Evolutionary conservation across 331 rosid genomes (phyloP), one percentile per base, ranked within the genome.

Genomic region (Erythrophleum ivorense): DNA sequence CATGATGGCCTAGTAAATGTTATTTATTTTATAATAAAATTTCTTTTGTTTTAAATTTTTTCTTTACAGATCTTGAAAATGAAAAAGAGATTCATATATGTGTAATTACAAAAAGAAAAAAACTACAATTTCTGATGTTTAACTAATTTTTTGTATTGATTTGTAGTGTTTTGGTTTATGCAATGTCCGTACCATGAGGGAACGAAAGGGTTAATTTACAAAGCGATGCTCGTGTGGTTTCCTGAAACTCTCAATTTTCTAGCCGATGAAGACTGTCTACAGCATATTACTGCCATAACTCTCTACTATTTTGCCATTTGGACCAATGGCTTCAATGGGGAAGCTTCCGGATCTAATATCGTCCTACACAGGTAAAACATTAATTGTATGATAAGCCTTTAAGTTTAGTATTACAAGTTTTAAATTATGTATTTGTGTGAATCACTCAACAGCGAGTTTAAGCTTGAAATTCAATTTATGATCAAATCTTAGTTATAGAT

Each of bases 281-380:
- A 38, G 31, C 9, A 57, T 66, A 40, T 66, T 46, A 18, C 50
- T 2, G 18, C 73, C 3, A 9, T 40, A 41, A n/a, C 57, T 15
- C n/a, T n/a, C 73, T 29, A 84, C 40, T 48, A 71, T 63, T 78
- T 74, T 78, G 29, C 52, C 11, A 59, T 43, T 75, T 29, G 58
- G 43, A 58, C 73, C 9, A 62, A 38, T 16, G 2, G 2, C 45
- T 64, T 15, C 21, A 33, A 58, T 24, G 29, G 9, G 29, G 73
- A 67, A 38, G 49, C 15, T 67, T 38, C 52, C 0, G 48, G 48
- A 6, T 55, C 3, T 24, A 60, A 31, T 33, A 19, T n/a, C 33
- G 4, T 33, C 31, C 38, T 29, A 9, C 67, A 49, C 13, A 46
- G 1, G 52, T 1, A 46, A 24, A 24, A 24, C 29, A 46, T 46